Evolutionary conservation across 257 asterid genomes (phyloP).

Genomic region (Rauvolfia tetraphylla): DNA sequence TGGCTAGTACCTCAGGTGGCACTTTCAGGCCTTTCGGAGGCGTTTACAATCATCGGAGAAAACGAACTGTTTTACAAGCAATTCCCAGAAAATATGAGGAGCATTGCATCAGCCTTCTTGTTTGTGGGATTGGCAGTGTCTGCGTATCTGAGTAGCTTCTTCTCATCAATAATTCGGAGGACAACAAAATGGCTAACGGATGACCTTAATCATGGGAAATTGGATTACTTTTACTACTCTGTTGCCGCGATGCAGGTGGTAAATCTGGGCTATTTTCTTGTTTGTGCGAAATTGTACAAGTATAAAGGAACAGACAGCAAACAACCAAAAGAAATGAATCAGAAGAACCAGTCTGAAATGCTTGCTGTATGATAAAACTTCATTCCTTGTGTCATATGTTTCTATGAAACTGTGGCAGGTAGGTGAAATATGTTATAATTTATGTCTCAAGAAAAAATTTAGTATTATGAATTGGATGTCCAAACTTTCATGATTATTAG

Average conservation of each 20-base stretch:
- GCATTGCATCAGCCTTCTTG: conserved; percentile 59
- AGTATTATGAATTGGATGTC: too few species aligned
- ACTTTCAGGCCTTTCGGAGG: conserved; percentile 63
- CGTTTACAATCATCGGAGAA: conserved; percentile 54
- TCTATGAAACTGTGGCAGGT: neutral
- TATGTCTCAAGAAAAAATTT: too few species aligned
- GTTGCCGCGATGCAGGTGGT: conserved; percentile 41
- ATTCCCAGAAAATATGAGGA: conserved; percentile 86
- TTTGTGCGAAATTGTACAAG: conserved; percentile 63
- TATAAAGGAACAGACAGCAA: conserved; percentile 46
- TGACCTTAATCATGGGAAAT: conserved; percentile 65
- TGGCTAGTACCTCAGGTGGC: conserved; percentile 72
- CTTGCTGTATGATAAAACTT: neutral
- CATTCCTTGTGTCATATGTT: neutral
- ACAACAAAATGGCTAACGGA: conserved; percentile 71
- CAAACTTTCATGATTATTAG: too few species aligned
- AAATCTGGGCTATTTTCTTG: conserved; percentile 48
- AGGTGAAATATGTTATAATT: too few species aligned
- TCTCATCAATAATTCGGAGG: conserved; percentile 43
- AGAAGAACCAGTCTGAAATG: neutral
- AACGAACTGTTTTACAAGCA: conserved; percentile 63
- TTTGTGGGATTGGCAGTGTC: conserved; percentile 65
- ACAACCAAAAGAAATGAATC: neutral
- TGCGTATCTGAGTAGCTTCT: conserved; percentile 43
- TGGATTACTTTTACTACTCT: conserved; percentile 64